Base-by-base conservation (phyloP, 257 asterid species). In the Gentiana straminea region DNA sequence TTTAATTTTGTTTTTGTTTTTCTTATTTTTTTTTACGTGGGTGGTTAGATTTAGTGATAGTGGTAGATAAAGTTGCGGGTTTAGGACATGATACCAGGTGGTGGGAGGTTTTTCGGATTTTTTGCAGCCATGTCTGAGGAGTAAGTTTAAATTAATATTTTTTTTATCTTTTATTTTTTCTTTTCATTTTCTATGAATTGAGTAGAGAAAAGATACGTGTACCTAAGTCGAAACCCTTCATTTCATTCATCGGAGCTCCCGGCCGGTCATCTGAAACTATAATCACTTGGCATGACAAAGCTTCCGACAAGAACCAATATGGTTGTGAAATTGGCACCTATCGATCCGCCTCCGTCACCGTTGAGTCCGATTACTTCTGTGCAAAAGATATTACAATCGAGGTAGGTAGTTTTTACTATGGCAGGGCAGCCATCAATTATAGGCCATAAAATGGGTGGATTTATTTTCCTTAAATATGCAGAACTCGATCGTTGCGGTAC, bases 281-380 rank as follows among this genome's bases (percentile, higher is more conserved):
- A 3, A 82, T 91, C 51, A 70, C 81, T 0, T 83, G 98, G 93
- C 78, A 82, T 1, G 83, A 75, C 73, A 86, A 81, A 74, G 96
- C 98, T 9, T 70, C 78, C 0, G 94, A 91, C 59, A 59, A 6
- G 12, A 65, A 49, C 59, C 1, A 51, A 49, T n/a, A 64, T 34
- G 98, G 87, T 4, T 37, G 49, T 2, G 51, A 13, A 0, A 0
- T 91, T 3, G 98, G 98, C 13, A 91, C 98, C 0, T 65, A 59
- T 68, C 64, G 60, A 9, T 82, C 98, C 1, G 84, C 98, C 60
- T 71, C 96, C 1, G 89, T 87, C 46, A 54, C 79, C 0, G 79
- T 91, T 1, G 80, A 69, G 11, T 84, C 98, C 2, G 83, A 82
- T 79, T 86, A 77, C 59, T 86, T 91, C 10, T 82, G 89, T 35